Base-by-base conservation (phyloP, 768 basidiomycete genomes). In the Suillus alpinus region DNA sequence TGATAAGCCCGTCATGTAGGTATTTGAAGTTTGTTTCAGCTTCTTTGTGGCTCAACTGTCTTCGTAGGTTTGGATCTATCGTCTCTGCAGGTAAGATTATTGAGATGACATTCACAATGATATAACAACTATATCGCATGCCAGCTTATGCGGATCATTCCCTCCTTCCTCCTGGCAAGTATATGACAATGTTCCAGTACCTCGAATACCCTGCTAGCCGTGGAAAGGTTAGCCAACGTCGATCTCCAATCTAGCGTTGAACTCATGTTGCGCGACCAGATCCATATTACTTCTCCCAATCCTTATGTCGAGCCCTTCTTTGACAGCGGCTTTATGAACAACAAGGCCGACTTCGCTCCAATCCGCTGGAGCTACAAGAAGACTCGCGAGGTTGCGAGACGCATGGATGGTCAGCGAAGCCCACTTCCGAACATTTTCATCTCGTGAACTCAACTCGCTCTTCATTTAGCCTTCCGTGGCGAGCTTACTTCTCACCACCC, bases 291-390 rank as follows among this genome's bases (percentile, higher is more conserved):
- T 50, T 86, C 83, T 23, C 61, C 80, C 49, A 84, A 78, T 76
- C 87, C 87, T 5, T 89, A 87, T 74, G 72, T 75, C 65, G 83
- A 83, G 64, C 86, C 88, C 4, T 76, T 70, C 74, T 88, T 88
- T 67, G 88, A 89, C 75, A 82, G 81, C 61, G 88, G 88, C n/a
- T 88, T 89, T 82, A 85, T 89, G 87, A 88, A 87, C 77, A 70
- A 88, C 78, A 87, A 87, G 77, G 87, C 87, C 32, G 88, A 89
- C 76, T 87, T 88, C 66, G 86, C 86, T 26, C 88, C 88, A 14
- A 85, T 88, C 65, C 84, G 86, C 39, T 89, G 88, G 88, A 85
- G 85, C 69, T 89, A 89, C 78, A 89, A 89, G 83, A 85, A 84
- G 79, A 86, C 86, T 16, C 83, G 88, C 64, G 87, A 89, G 66